Base-by-base conservation (phyloP, 164 flowering plant species). In the Stephania yunnanensis region DNA sequence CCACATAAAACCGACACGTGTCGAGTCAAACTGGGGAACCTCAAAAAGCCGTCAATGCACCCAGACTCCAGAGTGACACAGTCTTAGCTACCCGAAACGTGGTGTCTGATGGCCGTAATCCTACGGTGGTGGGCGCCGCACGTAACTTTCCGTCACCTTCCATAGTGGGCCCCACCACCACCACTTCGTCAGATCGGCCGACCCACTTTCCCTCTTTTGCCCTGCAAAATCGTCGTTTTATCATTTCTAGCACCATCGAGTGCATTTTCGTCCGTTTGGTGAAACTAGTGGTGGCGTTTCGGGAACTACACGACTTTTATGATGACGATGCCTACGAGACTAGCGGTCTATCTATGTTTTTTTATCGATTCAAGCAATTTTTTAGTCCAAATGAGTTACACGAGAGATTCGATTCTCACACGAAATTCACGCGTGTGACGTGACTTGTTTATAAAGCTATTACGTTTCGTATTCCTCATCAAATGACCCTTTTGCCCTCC, bases 61-160 rank as follows among this genome's bases (percentile, higher is more conserved):
- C 36, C 36, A 31, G 36, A 31, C 36, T 3, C 36, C 1, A 3
- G 36, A 31, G 36, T 31, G 36, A 31, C 36, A 31, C 36, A 31
- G 36, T 31, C 36, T 7, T 58, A 58, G 17, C 2, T 2, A 20
- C n/a, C 22, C n/a, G 20, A 58, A 19, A 58, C 65, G 65, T 58
- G 65, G 65, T 20, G 65, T 58, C 65, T 19, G 7, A 52, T 6
- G 6, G 65, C 65, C 65, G 65, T 58, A 58, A 58, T 58, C 65
- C 65, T 58, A 58, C 65, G 65, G 65, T 58, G n/a, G 22, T 58
- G 65, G 65, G 65, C 65, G 65, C 65, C n/a, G 65, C 65, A 15
- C 17, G 65, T 58, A n/a, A 58, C 53, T 48, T 48, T 48, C 53
- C 5, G 17, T 19, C 10, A 53, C 61, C 61, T 53, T 53, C 61